Evolutionary conservation across 352 stramenopile genomes (phyloP), one percentile per base, ranked within the genome.

Genomic region (Plasmopara viticola): DNA sequence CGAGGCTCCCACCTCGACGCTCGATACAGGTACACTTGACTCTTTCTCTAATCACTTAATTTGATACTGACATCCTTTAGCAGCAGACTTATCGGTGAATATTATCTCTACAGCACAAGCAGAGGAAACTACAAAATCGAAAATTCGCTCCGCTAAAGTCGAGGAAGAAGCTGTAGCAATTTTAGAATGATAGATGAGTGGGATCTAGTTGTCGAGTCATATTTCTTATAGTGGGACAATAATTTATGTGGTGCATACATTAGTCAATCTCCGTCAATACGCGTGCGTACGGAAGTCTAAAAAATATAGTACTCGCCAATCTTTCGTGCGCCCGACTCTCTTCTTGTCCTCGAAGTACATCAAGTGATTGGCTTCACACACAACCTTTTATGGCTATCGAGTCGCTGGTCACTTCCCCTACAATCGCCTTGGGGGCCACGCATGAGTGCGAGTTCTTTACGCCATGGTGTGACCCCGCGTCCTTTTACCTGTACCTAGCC

Each of bases 401-500:
- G 20, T 25, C 25, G 29, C 13, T 62, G 34, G 9, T 31, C 13
- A 49, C 33, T 5, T 15, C 41, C 14, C 28, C 48, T 5, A 56
- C 59, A 39, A 28, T 52, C 44, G 25, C 9, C 30, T 52, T 62
- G 31, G 46, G 38, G 7, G 56, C 44, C 6, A 47, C 48, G 13
- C 18, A 45, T 30, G 47, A 68, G 7, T 83, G 77, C 60, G 70
- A 80, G 51, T 82, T 79, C 61, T 78, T 76, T 60, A 71, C 76
- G 48, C 74, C 68, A 13, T 80, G 58, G 61, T 90, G 79, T 51
- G 68, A 90, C 51, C 79, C 72, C 9, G 56, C 49, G 18, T 58
- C 62, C 44, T 90, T 90, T 55, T 86, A 67, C 55, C 58, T 83
- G 42, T 85, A 71, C 44, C 58, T 86, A 35, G 34, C 33, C 30